Evolutionary conservation across 2,329 filamentous ascomycete genomes (phyloP).

Genomic region (Atkinsonella hypoxylon): DNA sequence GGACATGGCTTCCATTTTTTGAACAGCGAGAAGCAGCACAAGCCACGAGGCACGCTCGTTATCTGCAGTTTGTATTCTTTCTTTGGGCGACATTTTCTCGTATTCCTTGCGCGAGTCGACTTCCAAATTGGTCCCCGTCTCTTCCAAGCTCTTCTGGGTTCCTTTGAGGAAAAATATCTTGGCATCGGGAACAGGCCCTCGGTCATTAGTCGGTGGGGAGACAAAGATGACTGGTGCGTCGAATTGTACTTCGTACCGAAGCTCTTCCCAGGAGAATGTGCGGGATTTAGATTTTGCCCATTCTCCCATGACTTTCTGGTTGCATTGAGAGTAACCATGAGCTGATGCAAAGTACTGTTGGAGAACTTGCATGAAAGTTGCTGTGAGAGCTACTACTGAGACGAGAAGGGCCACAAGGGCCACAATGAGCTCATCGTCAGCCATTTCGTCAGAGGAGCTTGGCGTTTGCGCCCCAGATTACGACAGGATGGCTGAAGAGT

Average conservation of each 20-base stretch:
- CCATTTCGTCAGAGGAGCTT: neutral
- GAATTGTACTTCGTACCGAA: constrained; percentile 38
- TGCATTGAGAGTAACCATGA: constrained; percentile 36
- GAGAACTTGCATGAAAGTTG: constrained; percentile 33
- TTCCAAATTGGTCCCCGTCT: constrained; percentile 21
- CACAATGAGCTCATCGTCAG: constrained; percentile 22
- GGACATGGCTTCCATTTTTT: constrained; percentile 37
- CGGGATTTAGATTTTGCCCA: constrained; percentile 31
- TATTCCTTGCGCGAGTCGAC: constrained; percentile 19
- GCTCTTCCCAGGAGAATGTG: constrained; percentile 28
- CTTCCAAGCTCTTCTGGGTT: constrained; percentile 20
- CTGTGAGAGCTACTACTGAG: constrained; percentile 33
- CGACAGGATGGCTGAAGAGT: too few species aligned
- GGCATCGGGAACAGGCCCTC: constrained; percentile 22
- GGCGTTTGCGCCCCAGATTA: too few species aligned
- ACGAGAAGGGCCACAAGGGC: constrained; percentile 33
- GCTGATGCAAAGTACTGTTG: constrained; percentile 40
- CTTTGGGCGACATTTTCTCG: constrained; percentile 14
- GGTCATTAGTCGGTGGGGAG: constrained; percentile 27
- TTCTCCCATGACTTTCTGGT: constrained; percentile 33
- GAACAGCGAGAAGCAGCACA: constrained; percentile 35
- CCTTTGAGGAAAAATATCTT: constrained; percentile 28
- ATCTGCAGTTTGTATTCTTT: constrained; percentile 39
- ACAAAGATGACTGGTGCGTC: constrained; percentile 39
- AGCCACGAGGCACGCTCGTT: constrained; percentile 46